Evolutionary conservation across 179 eudicot species (phyloP).

Genomic region (Gypsophila paniculata): DNA sequence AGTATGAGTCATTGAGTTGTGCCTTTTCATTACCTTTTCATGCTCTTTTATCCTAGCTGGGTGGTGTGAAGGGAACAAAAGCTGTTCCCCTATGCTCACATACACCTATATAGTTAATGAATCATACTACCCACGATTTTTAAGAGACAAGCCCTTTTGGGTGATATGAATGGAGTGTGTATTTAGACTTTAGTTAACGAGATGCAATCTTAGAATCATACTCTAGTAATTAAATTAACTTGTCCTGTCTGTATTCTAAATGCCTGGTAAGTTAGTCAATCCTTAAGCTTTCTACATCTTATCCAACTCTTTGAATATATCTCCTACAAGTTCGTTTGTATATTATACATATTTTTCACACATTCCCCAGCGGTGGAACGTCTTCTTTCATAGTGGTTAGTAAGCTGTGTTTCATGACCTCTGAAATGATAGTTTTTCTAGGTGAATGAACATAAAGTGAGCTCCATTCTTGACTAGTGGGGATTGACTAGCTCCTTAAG

Average conservation of each 20-base stretch:
- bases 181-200: too few species aligned
- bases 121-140: too few species aligned
- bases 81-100: neutral
- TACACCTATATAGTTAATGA: too few species aligned
- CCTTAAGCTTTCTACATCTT: too few species aligned
- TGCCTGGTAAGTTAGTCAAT: too few species aligned
- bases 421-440: neutral
- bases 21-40: neutral
- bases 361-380: neutral
- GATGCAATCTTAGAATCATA: too few species aligned
- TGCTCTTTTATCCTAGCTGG: slow-evolving; percentile 1
- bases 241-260: too few species aligned
- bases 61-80: neutral
- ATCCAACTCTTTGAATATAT: neutral
- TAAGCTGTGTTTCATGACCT: neutral
- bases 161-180: too few species aligned
- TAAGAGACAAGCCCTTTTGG: too few species aligned
- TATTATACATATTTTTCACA: neutral
- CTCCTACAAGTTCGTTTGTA: neutral
- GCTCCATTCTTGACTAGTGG: slow-evolving; percentile 1
- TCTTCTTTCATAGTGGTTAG: neutral
- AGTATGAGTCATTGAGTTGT: neutral
- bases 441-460: neutral
- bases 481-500: neutral
- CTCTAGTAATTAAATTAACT: too few species aligned